A percentile compares a stretch with the other conserved stretches of the same genome.
Evolutionary conservation across 192 early-diverging fungal genomes (phyloP).

Genomic region (Backusella westeae): DNA sequence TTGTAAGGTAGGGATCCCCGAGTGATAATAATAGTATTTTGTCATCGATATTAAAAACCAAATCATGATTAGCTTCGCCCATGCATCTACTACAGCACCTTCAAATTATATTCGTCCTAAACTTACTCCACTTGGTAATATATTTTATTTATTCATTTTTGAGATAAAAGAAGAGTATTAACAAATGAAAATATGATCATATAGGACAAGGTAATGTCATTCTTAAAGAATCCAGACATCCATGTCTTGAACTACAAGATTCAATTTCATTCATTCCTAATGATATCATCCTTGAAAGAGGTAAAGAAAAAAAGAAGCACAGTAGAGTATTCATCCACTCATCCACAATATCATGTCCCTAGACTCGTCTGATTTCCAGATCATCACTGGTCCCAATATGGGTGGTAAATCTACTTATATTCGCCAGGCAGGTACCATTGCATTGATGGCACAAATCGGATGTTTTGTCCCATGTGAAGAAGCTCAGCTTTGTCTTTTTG

Average conservation of each 20-base stretch:
- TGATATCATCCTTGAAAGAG: constrained; percentile 73
- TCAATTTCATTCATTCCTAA: constrained; percentile 94
- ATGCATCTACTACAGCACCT: constrained; percentile 81
- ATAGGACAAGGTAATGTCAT: constrained; percentile 64
- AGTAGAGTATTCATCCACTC: neutral
- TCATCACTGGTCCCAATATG: constrained; percentile 99
- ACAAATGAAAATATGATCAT: neutral
- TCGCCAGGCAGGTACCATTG: constrained; percentile 89
- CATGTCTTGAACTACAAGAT: constrained; percentile 92
- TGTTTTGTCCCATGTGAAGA: constrained; percentile 90
- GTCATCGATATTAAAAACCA: neutral
- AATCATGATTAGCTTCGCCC: constrained; percentile 68
- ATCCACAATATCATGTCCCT: neutral
- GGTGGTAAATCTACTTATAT: constrained; percentile 98
- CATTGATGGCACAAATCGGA: constrained; percentile 92
- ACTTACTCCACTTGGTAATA: constrained; percentile 50
- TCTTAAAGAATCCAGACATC: constrained; percentile 78
- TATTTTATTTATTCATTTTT: neutral
- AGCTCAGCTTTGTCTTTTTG: constrained; percentile 74
- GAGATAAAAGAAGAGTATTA: neutral
- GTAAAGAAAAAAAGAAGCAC: constrained; percentile 32
- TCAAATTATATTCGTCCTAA: constrained; percentile 80
- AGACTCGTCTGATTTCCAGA: constrained; percentile 71
- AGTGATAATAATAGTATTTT: neutral
- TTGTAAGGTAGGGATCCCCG: constrained; percentile 57